These are phyloP conservation scores for Athelia sp. DNA, from an alignment of 1,284 basidiomycete genomes.

Conservation along the genomic window DNA sequence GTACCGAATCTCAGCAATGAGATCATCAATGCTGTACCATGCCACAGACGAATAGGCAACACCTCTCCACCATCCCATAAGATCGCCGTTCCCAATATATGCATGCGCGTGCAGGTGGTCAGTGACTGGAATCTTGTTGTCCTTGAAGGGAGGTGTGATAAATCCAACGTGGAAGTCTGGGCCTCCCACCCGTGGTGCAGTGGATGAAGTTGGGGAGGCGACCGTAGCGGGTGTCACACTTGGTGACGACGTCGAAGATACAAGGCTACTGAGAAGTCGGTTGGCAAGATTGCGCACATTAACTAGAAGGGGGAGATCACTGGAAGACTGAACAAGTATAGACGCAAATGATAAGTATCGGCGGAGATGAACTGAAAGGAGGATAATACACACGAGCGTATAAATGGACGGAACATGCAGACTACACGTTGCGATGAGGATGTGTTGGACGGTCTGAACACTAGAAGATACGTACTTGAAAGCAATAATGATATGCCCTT, in stretches of 20 bases:
- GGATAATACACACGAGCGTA: constrained; percentile 47
- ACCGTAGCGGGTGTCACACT: constrained; percentile 21
- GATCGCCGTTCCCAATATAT: constrained; percentile 58
- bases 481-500: constrained; percentile 63
- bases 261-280: constrained; percentile 47
- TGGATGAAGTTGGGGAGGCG: constrained; percentile 20
- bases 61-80: constrained; percentile 66
- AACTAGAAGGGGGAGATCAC: constrained; percentile 66
- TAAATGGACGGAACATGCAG: constrained; percentile 75
- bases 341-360: constrained; percentile 5
- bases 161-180: constrained; percentile 59
- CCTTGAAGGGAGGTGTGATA: constrained; percentile 69
- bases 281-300: constrained; percentile 54
- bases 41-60: constrained; percentile 62
- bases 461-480: constrained; percentile 55
- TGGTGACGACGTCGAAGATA: constrained; percentile 33
- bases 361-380: constrained; percentile 1
- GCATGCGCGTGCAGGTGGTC: constrained; percentile 76
- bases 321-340: constrained; percentile 50
- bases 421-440: constrained; percentile 29
- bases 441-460: constrained; percentile 2
- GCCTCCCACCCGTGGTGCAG: constrained; percentile 23
- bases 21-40: constrained; percentile 72
- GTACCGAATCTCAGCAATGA: constrained; percentile 76
- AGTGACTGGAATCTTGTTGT: constrained; percentile 69